phyloP scores from a whole-genome alignment of 169 alveolate species.

The Toxoplasma gondii region DNA sequence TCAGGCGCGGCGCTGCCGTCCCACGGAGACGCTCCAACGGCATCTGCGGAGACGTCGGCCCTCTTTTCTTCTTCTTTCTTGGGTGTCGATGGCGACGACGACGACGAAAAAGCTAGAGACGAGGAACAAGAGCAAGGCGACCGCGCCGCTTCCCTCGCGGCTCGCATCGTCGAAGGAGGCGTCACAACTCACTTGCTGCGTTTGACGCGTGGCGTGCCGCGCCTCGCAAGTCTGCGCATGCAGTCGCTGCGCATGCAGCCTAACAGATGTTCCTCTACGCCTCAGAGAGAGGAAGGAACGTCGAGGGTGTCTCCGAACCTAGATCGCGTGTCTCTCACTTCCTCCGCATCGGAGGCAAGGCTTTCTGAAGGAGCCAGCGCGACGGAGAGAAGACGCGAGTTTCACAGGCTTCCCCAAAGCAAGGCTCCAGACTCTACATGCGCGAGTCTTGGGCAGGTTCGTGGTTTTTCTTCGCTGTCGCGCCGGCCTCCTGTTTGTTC shows the following conservation, averaged over 20 bases:
- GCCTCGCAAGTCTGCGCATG: neutral
- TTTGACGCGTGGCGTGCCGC: neutral
- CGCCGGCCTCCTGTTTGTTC: no score
- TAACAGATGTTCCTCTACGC: no score
- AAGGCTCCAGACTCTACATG: no score
- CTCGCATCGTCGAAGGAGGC: constrained; percentile 1
- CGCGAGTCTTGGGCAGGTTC: no score
- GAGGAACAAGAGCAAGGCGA: neutral
- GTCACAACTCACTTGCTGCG: neutral
- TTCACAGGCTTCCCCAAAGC: no score
- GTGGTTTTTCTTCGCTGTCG: no score
- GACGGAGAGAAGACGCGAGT: no score
- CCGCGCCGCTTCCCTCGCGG: neutral
- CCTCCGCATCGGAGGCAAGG: no score
- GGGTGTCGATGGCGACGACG: neutral
- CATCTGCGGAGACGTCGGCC: neutral
- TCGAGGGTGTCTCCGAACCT: no score
- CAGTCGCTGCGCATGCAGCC: neutral
- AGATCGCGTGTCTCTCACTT: no score
- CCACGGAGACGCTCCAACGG: neutral
- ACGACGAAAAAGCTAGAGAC: neutral
- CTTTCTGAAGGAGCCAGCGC: no score
- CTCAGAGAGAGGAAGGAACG: no score
- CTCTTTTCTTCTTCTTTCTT: neutral
- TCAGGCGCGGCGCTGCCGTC: neutral